A percentile compares a stretch with the other conserved stretches of the same genome.
Evolutionary conservation across 2,329 filamentous ascomycete species (phyloP).

Genomic region (Aspergillus sp.): DNA sequence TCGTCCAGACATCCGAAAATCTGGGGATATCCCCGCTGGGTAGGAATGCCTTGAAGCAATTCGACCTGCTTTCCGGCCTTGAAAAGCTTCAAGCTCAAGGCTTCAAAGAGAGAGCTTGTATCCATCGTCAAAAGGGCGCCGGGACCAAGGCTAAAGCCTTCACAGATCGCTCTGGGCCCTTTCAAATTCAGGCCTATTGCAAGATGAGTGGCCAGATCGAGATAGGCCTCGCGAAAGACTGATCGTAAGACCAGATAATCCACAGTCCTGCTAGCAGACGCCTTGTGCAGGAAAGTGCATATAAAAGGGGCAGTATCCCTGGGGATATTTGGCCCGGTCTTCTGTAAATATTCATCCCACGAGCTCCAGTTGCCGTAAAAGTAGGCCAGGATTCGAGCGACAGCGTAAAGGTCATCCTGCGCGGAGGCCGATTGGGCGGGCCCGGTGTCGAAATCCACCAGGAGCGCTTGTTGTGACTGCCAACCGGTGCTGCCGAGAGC

Average conservation of each 20-base stretch:
- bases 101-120: not conserved
- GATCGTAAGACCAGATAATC: slow-evolving; percentile 1
- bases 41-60: not conserved
- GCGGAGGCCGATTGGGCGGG: not conserved
- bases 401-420: slow-evolving; percentile 6
- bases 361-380: slow-evolving; percentile 6
- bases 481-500: slow-evolving; percentile 5
- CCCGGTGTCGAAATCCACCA: slow-evolving; percentile 7
- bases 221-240: slow-evolving; percentile 1
- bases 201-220: slow-evolving; percentile 2
- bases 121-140: not conserved
- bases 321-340: not conserved
- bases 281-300: not conserved
- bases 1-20: slow-evolving; percentile 4
- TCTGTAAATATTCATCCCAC: slow-evolving; percentile 7
- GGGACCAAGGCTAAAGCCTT: not conserved
- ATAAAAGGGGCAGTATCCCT: not conserved
- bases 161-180: slow-evolving; percentile 3
- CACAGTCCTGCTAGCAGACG: not conserved
- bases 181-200: slow-evolving; percentile 5
- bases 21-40: not conserved
- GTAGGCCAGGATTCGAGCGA: slow-evolving; percentile 12
- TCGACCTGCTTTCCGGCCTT: not conserved
- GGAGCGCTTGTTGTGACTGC: slow-evolving; percentile 9
- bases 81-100: not conserved